These are phyloP conservation scores for Fusarium compactum DNA, from an alignment of 2,329 filamentous ascomycete species.

Conservation along the genomic window DNA sequence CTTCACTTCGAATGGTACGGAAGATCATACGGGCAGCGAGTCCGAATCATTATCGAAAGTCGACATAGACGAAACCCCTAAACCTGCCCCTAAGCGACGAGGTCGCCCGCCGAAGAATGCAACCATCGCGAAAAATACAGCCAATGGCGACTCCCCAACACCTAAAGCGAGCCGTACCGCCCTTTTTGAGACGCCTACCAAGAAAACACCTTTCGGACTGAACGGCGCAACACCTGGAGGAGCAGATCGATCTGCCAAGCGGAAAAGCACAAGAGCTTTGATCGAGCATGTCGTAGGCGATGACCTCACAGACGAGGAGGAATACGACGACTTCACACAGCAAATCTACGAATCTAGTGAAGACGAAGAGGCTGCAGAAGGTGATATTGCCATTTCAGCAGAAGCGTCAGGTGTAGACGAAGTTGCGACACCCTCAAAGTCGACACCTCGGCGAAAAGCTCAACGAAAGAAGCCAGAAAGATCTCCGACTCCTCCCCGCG, in stretches of 20 bases:
- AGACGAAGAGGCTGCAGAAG: conserved; percentile 58
- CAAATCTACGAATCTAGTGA: conserved; percentile 74
- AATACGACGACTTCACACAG: conserved; percentile 75
- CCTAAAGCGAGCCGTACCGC: conserved; percentile 53
- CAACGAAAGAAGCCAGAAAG: conserved; percentile 55
- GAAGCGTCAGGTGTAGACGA: conserved; percentile 48
- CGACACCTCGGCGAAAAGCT: conserved; percentile 48
- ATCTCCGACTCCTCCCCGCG: conserved; percentile 82
- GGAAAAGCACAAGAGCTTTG: conserved; percentile 83
- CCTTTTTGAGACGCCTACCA: conserved; percentile 56
- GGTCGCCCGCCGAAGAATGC: conserved; percentile 52
- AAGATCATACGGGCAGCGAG: conserved; percentile 14
- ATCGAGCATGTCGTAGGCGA: conserved; percentile 77
- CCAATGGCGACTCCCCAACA: conserved; percentile 52
- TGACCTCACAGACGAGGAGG: conserved; percentile 77
- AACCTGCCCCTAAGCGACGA: conserved; percentile 52
- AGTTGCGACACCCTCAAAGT: conserved; percentile 60
- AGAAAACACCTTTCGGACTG: conserved; percentile 43
- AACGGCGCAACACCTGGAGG: conserved; percentile 72
- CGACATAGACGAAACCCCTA: conserved; percentile 45
- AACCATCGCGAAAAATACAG: conserved; percentile 32
- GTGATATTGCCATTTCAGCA: conserved; percentile 34
- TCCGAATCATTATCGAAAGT: conserved; percentile 32
- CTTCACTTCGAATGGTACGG: conserved; percentile 8
- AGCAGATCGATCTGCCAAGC: conserved; percentile 85